Conservation (phyloP, 805 yeast genomes). For the Nakazawaea holstii region DNA sequence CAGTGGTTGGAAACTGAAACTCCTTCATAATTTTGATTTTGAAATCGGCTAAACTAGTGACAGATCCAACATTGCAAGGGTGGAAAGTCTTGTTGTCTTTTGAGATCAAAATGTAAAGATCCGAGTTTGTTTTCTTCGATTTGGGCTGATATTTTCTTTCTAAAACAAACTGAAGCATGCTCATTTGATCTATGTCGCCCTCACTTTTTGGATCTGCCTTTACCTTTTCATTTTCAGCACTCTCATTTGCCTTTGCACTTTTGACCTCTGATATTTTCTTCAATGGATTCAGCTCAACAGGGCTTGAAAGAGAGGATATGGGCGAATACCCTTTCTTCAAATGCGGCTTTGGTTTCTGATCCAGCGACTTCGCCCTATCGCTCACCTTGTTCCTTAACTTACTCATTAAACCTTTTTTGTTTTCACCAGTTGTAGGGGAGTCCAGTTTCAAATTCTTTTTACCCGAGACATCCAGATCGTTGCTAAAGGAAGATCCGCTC, state of each 20-base stretch:
- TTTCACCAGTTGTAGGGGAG: constrained; percentile 4
- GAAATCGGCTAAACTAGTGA: constrained; percentile 27
- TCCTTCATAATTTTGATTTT: constrained; percentile 34
- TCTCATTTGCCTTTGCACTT: background rate
- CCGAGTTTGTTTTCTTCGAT: constrained; percentile 24
- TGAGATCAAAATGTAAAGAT: constrained; percentile 49
- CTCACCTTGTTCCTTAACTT: constrained; percentile 6
- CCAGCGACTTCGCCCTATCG: constrained; percentile 1
- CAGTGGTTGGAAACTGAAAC: constrained; percentile 28
- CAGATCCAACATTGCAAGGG: constrained; percentile 37
- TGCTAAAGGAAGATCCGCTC: constrained; percentile 17
- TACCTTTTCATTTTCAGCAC: background rate
- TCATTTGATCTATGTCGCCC: background rate
- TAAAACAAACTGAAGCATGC: constrained; percentile 15
- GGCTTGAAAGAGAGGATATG: constrained; percentile 4
- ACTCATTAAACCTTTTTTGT: constrained; percentile 8
- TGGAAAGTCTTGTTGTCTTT: constrained; percentile 53
- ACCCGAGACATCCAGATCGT: constrained; percentile 15
- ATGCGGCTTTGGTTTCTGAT: background rate
- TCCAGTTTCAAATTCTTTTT: constrained; percentile 21
- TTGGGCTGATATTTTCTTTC: constrained; percentile 34
- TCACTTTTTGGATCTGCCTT: constrained; percentile 1
- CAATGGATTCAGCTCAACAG: background rate
- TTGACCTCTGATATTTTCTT: background rate
- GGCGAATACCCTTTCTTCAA: background rate